Evolutionary conservation across 192 early-diverging fungal genomes (phyloP), one percentile per base, ranked within the genome.

Genomic region (Phlyctochytrium arcticum): DNA sequence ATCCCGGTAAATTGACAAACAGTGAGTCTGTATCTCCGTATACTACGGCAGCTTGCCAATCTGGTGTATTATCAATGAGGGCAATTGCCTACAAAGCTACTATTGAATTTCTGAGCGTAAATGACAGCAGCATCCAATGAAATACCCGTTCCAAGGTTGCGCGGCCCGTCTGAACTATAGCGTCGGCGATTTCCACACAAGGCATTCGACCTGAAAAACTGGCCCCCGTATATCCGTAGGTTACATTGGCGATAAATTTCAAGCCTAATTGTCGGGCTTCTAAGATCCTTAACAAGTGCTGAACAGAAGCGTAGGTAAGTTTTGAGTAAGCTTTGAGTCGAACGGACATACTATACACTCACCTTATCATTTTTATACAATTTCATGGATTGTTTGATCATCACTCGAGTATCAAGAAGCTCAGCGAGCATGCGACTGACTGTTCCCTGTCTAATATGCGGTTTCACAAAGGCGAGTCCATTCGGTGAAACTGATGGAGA

Each of bases 11-110:
- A 34, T 77, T 32, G 26, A 96, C 81, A 85, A 98, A 98, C 53
- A 98, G 71, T 64, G 87, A 89, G 75, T 96, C 95, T 0, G 95
- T 98, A 65, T 98, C 95, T 0, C 94, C 93, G 72, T 96, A 96
- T 0, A 96, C 91, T 2, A 98, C 93, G 10, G 77, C 71, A 0
- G 87, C 90, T 17, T 86, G 83, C 91, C 92, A 91, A 44, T 70
- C 72, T 3, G 62, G 56, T 6, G 73, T 75, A 33, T 65, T 68
- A 39, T 92, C 78, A 33, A 95, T 88, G 26, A 86, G 66, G 5
- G 69, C 60, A 26, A 93, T 91, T 3, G 87, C 54, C 60, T 67
- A 57, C 8, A 32, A 27, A n/a, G n/a, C n/a, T n/a, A n/a, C n/a
- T n/a, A n/a, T n/a, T n/a, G n/a, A n/a, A n/a, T n/a, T n/a, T n/a